A percentile compares a stretch with the other conserved stretches of the same genome.
Evolutionary conservation across 1,284 basidiomycete genomes (phyloP).

Genomic region (Trichosporon ovoides): DNA sequence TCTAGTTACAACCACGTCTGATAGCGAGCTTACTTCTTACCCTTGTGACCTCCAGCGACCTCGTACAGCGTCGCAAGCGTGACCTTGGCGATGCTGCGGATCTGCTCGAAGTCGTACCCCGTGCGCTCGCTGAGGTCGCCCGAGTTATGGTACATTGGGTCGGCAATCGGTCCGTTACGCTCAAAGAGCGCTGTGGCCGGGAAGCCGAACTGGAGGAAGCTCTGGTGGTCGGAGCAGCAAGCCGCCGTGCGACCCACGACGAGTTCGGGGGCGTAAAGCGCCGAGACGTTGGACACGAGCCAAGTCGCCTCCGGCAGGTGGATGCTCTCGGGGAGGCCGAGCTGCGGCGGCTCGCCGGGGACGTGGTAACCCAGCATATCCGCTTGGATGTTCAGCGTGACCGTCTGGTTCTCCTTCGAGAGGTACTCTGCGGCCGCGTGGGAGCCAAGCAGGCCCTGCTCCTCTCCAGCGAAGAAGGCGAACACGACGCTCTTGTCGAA

Average conservation of each 20-base stretch:
- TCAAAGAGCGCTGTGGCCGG: constrained; percentile 65
- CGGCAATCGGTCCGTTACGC: constrained; percentile 71
- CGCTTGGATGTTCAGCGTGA: constrained; percentile 76
- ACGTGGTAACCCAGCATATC: constrained; percentile 79
- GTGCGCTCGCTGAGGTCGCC: constrained; percentile 70
- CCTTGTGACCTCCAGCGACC: constrained; percentile 35
- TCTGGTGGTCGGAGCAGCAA: constrained; percentile 80
- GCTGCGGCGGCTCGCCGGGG: constrained; percentile 66
- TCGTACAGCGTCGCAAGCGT: constrained; percentile 52
- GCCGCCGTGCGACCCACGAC: constrained; percentile 65
- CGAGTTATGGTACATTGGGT: constrained; percentile 63
- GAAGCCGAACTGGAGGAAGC: constrained; percentile 74
- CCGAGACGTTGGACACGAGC: constrained; percentile 65
- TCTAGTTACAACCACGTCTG: too few species aligned
- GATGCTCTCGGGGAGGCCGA: constrained; percentile 70
- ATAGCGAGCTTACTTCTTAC: not conserved
- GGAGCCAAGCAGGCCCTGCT: constrained; percentile 51
- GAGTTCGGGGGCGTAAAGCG: constrained; percentile 69
- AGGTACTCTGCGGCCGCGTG: constrained; percentile 42
- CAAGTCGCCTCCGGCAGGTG: constrained; percentile 69
- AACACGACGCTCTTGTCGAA: constrained; percentile 47
- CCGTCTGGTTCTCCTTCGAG: constrained; percentile 55
- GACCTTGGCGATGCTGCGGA: constrained; percentile 74
- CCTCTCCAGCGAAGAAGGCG: constrained; percentile 51
- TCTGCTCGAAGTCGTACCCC: constrained; percentile 73